Base-by-base conservation (phyloP, 805 yeast species). In the Hanseniaspora guilliermondii region DNA sequence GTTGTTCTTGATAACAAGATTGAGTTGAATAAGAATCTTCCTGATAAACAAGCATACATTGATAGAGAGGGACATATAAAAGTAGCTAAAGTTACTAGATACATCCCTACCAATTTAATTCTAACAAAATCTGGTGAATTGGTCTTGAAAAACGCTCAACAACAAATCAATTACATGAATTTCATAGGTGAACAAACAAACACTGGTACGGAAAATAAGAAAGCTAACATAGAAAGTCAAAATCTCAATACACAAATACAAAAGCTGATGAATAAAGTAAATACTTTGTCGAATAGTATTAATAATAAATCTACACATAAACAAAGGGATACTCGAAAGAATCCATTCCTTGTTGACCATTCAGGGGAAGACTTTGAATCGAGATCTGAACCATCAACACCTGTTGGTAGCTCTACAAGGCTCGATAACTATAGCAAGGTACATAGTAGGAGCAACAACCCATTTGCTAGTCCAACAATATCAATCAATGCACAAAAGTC, bases 51-150 rank as follows among this genome's bases (percentile, higher is more conserved):
- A 30, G 55, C 55, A 16, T 52, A 52, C 25, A 32, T 52, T 12
- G 55, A 52, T n/a, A 52, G 32, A 37, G 55, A 52, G 4, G 55
- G 55, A 2, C 47, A 52, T 16, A 36, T 44, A 7, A 52, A 52
- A 35, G 55, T 52, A 4, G 55, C 49, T 4, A 44, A 52, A 27
- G 55, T 52, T 2, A 44, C 55, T 14, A 35, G 55, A 44, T 52
- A 52, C 39, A 52, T 52, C 2, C 55, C 55, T 14, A 52, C 49
- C n/a, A 52, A 52, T 7, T 21, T 52, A 21, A 44, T 52, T 8
- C 30, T 52, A 8, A 52, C 55, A 27, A 44, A 52, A 24, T 35
- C 46, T 24, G 55, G 55, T n/a, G 49, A 52, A n/a, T 19, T 52
- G 12, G 55, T 52, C 7, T 22, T 52, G 30, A 52, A 52, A 37